phyloP scores from a whole-genome alignment of 2,329 filamentous ascomycete genomes.

The Septoria linicola region DNA sequence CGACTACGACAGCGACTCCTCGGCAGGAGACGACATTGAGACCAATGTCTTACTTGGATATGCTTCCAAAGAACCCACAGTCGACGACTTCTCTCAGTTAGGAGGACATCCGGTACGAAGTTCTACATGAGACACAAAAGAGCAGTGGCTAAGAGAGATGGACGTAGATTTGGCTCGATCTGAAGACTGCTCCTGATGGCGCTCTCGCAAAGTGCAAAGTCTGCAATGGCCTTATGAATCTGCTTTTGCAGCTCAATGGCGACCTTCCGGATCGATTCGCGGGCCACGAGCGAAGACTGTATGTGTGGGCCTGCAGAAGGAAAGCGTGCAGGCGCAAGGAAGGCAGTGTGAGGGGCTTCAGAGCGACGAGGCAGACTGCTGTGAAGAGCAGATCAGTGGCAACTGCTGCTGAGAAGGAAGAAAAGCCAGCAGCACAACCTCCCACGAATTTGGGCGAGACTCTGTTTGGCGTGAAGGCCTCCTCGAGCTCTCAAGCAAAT shows the following conservation, averaged over 20 bases:
- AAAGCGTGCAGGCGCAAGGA: constrained; percentile 77
- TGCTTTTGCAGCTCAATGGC: constrained; percentile 87
- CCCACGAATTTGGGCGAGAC: constrained; percentile 59
- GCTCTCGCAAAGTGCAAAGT: constrained; percentile 79
- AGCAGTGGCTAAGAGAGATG: constrained; percentile 23
- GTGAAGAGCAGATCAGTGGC: constrained; percentile 6
- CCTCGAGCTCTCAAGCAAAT: constrained; percentile 47
- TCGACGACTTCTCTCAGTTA: constrained; percentile 82
- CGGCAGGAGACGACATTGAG: constrained; percentile 67
- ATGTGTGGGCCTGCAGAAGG: constrained; percentile 77
- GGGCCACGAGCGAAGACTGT: constrained; percentile 81
- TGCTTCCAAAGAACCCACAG: constrained; percentile 72
- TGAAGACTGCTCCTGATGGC: constrained; percentile 68
- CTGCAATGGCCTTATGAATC: constrained; percentile 78
- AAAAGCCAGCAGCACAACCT: constrained; percentile 5
- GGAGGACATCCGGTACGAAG: constrained; percentile 78
- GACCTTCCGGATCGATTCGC: constrained; percentile 85
- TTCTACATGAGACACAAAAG: constrained; percentile 6
- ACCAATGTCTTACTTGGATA: constrained; percentile 91
- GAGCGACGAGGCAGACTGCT: constrained; percentile 60
- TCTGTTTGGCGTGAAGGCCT: constrained; percentile 65
- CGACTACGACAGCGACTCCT: constrained; percentile 84
- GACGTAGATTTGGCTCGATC: constrained; percentile 76
- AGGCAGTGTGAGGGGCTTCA: constrained; percentile 74
- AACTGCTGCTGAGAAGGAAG: constrained; percentile 30